Evolutionary conservation across 768 basidiomycete genomes (phyloP).

Genomic region (Cystobasidium tubakii): DNA sequence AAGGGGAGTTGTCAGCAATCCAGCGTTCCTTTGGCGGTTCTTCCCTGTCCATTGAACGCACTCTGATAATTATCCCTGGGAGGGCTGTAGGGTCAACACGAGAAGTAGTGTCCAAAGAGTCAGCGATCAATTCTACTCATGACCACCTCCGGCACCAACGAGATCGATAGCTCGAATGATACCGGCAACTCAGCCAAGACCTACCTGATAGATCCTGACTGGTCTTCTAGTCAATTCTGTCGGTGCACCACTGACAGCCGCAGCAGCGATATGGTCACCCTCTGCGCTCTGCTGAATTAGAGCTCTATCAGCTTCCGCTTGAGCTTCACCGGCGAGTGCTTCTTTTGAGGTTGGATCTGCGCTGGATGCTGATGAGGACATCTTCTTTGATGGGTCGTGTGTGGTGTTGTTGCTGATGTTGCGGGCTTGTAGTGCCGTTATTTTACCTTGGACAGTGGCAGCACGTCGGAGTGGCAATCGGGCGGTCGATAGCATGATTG

Average conservation of each 20-base stretch:
- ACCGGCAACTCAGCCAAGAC: no score
- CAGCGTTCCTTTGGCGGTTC: no score
- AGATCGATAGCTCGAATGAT: no score
- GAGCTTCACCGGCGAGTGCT: constrained; percentile 3
- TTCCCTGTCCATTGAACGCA: no score
- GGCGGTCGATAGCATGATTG: neutral
- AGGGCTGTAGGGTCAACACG: neutral
- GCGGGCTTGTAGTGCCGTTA: neutral
- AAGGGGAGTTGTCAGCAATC: no score
- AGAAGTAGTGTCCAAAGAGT: neutral
- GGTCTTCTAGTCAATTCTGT: constrained; percentile 4
- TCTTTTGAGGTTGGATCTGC: constrained; percentile 15
- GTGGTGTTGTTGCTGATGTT: neutral
- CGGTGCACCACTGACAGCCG: constrained; percentile 3
- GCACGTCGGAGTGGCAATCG: neutral
- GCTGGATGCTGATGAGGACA: neutral
- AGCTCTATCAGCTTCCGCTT: constrained; percentile 12
- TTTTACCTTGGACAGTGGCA: neutral
- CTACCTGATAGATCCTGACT: constrained; percentile 23
- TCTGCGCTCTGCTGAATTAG: constrained; percentile 17
- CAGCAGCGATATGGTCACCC: constrained; percentile 7
- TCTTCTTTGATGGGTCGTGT: neutral
- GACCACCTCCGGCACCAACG: no score
- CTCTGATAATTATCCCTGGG: constrained; percentile 1
- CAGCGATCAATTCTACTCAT: constrained; percentile 7